A percentile compares a stretch with the other conserved stretches of the same genome.
Evolutionary conservation across 1,284 basidiomycete species (phyloP).

Genomic region (Ganoderma sinense): DNA sequence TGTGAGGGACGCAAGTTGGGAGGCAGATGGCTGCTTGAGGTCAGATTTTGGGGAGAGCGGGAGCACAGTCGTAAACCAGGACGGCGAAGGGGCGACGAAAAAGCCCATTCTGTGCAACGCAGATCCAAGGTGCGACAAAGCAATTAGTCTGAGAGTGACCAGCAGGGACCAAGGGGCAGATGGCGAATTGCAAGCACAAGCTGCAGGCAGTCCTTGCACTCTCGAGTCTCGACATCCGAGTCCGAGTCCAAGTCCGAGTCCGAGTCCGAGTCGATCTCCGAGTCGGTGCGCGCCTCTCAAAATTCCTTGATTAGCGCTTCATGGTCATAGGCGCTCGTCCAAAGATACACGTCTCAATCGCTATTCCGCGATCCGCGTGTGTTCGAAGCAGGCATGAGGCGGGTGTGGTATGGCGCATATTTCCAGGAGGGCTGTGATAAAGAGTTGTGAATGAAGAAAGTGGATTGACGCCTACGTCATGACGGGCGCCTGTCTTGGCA

Average conservation of each 20-base stretch:
- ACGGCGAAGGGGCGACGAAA: constrained; percentile 58
- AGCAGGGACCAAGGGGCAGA: not conserved
- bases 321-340: no score
- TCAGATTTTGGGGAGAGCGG: constrained; percentile 37
- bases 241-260: no score
- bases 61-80: constrained; percentile 63
- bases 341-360: no score
- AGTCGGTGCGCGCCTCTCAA: not conserved
- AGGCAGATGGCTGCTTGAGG: constrained; percentile 46
- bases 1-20: constrained; percentile 54
- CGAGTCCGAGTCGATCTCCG: no score
- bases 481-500: not conserved
- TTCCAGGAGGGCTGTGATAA: no score
- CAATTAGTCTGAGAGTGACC: not conserved
- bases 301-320: not conserved
- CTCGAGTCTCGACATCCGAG: no score
- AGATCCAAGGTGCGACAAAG: not conserved
- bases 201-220: not conserved
- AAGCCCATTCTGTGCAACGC: constrained; percentile 20
- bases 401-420: no score
- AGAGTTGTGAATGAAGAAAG: no score
- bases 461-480: not conserved
- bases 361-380: no score
- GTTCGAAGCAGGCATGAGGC: no score
- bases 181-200: not conserved